phyloP scores from a whole-genome alignment of 2,329 filamentous ascomycete species.

The Colletotrichum kahawae region DNA sequence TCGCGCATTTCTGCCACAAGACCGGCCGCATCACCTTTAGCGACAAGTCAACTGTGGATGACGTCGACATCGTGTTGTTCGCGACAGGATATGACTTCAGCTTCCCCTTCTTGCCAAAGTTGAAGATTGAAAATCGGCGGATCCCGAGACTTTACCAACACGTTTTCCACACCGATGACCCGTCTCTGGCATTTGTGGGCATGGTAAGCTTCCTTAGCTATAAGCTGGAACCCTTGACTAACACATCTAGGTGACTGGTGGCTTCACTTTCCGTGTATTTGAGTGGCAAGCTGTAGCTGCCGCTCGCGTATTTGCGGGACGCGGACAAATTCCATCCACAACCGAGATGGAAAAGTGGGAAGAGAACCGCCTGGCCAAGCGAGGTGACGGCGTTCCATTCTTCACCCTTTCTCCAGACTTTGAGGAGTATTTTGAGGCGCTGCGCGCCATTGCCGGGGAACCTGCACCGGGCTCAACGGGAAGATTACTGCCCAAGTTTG shows the following conservation, averaged over 20 bases:
- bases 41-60: neutral
- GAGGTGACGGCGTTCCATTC: slow-evolving; percentile 34
- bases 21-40: neutral
- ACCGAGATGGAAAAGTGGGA: slow-evolving; percentile 36
- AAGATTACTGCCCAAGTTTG: slow-evolving; percentile 43
- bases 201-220: neutral
- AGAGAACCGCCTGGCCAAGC: slow-evolving; percentile 26
- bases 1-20: neutral
- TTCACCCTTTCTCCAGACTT: slow-evolving; percentile 38
- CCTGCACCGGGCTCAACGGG: slow-evolving; percentile 40
- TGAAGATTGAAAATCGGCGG: neutral
- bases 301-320: slow-evolving; percentile 37
- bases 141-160: neutral
- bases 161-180: neutral
- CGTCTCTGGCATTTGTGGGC: neutral
- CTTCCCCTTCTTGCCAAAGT: neutral
- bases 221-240: neutral
- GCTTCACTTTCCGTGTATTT: slow-evolving; percentile 40
- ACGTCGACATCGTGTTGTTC: neutral
- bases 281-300: slow-evolving; percentile 42
- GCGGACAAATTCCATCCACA: slow-evolving; percentile 28
- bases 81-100: neutral
- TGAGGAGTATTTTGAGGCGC: slow-evolving; percentile 40
- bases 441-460: slow-evolving; percentile 44
- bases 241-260: slow-evolving; percentile 30